A percentile compares a stretch with the other conserved stretches of the same genome.
Evolutionary conservation across 768 basidiomycete genomes (phyloP).

Genomic region (Krasilnikovozyma curviuscula): DNA sequence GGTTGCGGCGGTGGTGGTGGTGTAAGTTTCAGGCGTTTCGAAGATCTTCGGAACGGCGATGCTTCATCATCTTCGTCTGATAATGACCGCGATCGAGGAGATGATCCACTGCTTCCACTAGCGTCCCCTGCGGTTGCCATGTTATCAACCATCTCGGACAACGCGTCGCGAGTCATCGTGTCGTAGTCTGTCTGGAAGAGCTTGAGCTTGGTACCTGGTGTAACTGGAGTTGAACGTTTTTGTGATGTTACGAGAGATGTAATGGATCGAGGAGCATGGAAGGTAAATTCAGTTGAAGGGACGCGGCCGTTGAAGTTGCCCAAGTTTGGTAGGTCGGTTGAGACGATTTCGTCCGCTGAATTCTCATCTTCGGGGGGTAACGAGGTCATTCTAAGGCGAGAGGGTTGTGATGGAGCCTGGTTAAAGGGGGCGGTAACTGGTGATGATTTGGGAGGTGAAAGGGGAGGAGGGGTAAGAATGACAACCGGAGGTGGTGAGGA

Average conservation of each 20-base stretch:
- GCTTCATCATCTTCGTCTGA: no score
- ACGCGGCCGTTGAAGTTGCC: slow-evolving; percentile 30
- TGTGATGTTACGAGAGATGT: slow-evolving; percentile 1
- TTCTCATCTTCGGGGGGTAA: slow-evolving; percentile 10
- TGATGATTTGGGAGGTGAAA: slow-evolving; percentile 7
- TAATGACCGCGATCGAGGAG: no score
- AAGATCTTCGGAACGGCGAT: no score
- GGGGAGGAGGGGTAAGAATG: background rate
- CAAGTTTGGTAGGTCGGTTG: slow-evolving; percentile 37
- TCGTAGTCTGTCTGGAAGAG: slow-evolving; percentile 91
- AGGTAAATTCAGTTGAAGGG: slow-evolving; percentile 47
- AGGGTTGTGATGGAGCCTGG: slow-evolving; percentile 1
- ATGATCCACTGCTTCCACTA: no score
- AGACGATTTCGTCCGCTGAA: slow-evolving; percentile 31
- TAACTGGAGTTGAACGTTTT: background rate
- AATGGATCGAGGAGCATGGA: slow-evolving; percentile 39
- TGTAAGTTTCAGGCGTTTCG: background rate
- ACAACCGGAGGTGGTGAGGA: background rate
- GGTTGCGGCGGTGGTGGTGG: background rate
- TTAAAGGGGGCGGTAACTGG: slow-evolving; percentile 5
- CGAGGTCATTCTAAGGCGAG: background rate
- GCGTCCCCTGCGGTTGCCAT: no score
- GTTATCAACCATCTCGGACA: slow-evolving; percentile 82
- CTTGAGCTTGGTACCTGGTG: slow-evolving; percentile 11
- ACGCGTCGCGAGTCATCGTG: slow-evolving; percentile 82